Evolutionary conservation across 2,329 filamentous ascomycete species (phyloP).

Genomic region (Beauveria sp.): DNA sequence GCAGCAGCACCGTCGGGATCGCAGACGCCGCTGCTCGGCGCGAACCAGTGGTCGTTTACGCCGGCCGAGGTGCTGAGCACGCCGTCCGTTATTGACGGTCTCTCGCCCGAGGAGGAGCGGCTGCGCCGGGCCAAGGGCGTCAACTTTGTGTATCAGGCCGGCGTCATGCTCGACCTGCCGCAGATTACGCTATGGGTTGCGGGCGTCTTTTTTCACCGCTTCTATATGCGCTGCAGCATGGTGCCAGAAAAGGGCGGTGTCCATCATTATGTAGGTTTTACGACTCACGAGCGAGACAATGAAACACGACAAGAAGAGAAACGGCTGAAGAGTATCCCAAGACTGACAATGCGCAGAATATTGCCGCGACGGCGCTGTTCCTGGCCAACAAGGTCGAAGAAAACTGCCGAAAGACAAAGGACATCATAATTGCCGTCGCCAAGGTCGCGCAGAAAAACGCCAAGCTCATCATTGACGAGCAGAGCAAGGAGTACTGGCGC

Average conservation of each 20-base stretch:
- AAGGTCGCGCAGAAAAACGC: slow-evolving; percentile 93
- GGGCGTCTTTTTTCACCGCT: slow-evolving; percentile 89
- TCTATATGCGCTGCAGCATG: slow-evolving; percentile 86
- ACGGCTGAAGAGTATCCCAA: too few species aligned
- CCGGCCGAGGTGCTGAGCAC: slow-evolving; percentile 74
- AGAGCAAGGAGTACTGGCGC: slow-evolving; percentile 96
- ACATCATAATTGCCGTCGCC: slow-evolving; percentile 87
- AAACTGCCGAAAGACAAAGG: slow-evolving; percentile 91
- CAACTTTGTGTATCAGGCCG: slow-evolving; percentile 93
- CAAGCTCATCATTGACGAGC: slow-evolving; percentile 84
- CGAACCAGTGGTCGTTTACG: slow-evolving; percentile 82
- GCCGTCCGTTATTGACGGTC: slow-evolving; percentile 77
- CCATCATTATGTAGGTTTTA: slow-evolving; percentile 74
- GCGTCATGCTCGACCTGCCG: slow-evolving; percentile 83
- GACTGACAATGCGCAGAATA: slow-evolving; percentile 43
- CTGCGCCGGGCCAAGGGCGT: slow-evolving; percentile 81
- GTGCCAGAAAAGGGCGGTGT: slow-evolving; percentile 67
- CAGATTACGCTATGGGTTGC: slow-evolving; percentile 90
- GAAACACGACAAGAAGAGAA: too few species aligned
- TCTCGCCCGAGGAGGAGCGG: slow-evolving; percentile 69
- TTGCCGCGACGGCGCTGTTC: slow-evolving; percentile 86
- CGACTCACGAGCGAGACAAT: not conserved
- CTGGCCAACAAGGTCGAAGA: slow-evolving; percentile 97
- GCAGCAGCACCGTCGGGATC: slow-evolving; percentile 25
- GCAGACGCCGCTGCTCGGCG: slow-evolving; percentile 28